These are phyloP conservation scores for Sporopachydermia lactativora DNA, from an alignment of 805 yeast species.

Conservation along the genomic window DNA sequence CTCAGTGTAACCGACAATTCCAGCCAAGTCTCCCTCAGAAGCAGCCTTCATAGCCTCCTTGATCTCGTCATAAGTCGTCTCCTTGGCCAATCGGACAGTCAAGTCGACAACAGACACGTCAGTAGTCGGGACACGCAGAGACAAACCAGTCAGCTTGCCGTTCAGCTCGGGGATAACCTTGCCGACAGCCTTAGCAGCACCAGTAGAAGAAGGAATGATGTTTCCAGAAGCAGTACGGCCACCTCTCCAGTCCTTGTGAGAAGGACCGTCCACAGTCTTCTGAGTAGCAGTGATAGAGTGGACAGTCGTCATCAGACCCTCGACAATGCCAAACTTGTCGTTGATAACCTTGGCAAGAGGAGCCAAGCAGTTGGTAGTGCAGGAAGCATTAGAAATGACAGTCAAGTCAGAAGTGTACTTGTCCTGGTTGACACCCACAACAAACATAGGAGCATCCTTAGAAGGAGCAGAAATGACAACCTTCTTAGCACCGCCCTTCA, in stretches of 20 bases:
- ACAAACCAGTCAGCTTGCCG: slow-evolving; percentile 91
- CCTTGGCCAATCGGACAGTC: slow-evolving; percentile 68
- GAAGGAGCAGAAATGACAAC: slow-evolving; percentile 93
- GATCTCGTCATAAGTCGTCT: slow-evolving; percentile 74
- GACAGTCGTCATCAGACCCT: slow-evolving; percentile 92
- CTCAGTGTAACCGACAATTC: slow-evolving; percentile 80
- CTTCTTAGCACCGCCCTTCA: slow-evolving; percentile 88
- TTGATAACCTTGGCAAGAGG: slow-evolving; percentile 85
- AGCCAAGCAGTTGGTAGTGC: slow-evolving; percentile 93
- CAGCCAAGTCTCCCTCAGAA: slow-evolving; percentile 66
- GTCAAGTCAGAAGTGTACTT: slow-evolving; percentile 61
- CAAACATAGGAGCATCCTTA: slow-evolving; percentile 90
- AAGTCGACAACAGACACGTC: slow-evolving; percentile 91
- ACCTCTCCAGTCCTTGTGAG: slow-evolving; percentile 98
- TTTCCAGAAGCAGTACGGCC: slow-evolving; percentile 94
- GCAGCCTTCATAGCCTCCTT: slow-evolving; percentile 62
- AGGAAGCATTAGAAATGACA: slow-evolving; percentile 84
- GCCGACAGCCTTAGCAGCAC: slow-evolving; percentile 97
- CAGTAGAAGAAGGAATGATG: slow-evolving; percentile 91
- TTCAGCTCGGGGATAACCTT: slow-evolving; percentile 82
- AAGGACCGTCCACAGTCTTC: slow-evolving; percentile 94
- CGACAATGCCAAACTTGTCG: slow-evolving; percentile 76
- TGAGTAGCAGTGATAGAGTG: slow-evolving; percentile 95
- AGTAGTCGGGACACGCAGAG: slow-evolving; percentile 87
- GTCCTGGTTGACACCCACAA: slow-evolving; percentile 78